Evolutionary conservation across 352 stramenopile species (phyloP).

Genomic region (Globisporangium megalacanthum): DNA sequence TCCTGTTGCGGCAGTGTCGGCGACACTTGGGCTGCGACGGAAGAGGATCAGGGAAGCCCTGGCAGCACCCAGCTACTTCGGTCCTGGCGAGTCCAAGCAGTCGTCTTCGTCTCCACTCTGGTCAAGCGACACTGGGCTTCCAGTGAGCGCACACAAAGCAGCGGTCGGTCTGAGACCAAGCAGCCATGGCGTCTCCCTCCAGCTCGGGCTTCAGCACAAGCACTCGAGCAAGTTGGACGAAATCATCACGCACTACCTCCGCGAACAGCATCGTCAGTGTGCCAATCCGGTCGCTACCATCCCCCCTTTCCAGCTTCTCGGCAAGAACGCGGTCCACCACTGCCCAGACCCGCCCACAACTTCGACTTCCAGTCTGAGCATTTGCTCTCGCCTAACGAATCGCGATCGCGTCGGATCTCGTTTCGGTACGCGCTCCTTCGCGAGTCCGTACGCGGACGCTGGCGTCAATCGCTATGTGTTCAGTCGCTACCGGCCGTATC

Average conservation of each 20-base stretch:
- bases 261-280: slow-evolving; percentile 86
- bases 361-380: slow-evolving; percentile 45
- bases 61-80: slow-evolving; percentile 26
- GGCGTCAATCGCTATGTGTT: slow-evolving; percentile 76
- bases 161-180: neutral
- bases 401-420: slow-evolving; percentile 47
- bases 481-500: slow-evolving; percentile 69
- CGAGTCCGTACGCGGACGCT: slow-evolving; percentile 50
- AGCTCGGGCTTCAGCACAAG: slow-evolving; percentile 1
- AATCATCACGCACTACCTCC: slow-evolving; percentile 85
- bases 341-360: slow-evolving; percentile 64
- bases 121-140: neutral
- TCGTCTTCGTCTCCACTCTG: slow-evolving; percentile 4
- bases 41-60: slow-evolving; percentile 31
- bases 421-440: slow-evolving; percentile 32
- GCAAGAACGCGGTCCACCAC: slow-evolving; percentile 44
- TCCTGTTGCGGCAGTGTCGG: neutral
- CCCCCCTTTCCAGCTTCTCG: slow-evolving; percentile 77
- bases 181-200: neutral
- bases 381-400: slow-evolving; percentile 56
- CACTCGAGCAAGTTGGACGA: slow-evolving; percentile 58
- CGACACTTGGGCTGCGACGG: slow-evolving; percentile 13
- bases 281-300: slow-evolving; percentile 82
- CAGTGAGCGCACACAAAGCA: slow-evolving; percentile 4
- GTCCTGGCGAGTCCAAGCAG: slow-evolving; percentile 12